Conservation (phyloP, 2,329 filamentous ascomycete genomes). For the Aspergillus sp. region DNA sequence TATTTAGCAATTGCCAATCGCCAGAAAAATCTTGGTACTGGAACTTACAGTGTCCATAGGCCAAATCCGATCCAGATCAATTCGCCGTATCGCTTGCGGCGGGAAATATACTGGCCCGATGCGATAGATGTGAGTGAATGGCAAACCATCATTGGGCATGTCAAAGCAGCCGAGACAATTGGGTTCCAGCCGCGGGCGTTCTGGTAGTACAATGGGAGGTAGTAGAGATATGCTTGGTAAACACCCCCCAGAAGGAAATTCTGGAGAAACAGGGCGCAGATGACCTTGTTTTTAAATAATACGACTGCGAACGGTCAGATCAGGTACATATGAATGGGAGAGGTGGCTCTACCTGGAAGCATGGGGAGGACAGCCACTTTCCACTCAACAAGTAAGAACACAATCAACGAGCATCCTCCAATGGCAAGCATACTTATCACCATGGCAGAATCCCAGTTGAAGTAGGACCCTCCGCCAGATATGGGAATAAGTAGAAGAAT, state of each 20-base stretch:
- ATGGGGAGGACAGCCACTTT: slow-evolving; percentile 58
- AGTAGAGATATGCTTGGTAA: slow-evolving; percentile 62
- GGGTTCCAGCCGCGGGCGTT: slow-evolving; percentile 52
- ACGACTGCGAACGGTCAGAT: slow-evolving; percentile 11
- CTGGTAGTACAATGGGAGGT: slow-evolving; percentile 62
- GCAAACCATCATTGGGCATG: slow-evolving; percentile 50
- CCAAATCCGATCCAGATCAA: slow-evolving; percentile 53
- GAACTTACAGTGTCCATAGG: slow-evolving; percentile 47
- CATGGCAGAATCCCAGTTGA: slow-evolving; percentile 57
- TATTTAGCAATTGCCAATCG: neutral
- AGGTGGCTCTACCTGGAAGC: slow-evolving; percentile 47
- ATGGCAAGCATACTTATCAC: slow-evolving; percentile 60
- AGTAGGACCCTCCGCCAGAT: slow-evolving; percentile 61
- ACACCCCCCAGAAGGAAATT: slow-evolving; percentile 61
- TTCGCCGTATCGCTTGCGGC: slow-evolving; percentile 57
- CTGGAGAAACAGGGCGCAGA: slow-evolving; percentile 57
- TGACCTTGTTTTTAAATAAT: slow-evolving; percentile 57
- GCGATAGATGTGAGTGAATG: slow-evolving; percentile 41
- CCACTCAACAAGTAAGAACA: slow-evolving; percentile 58
- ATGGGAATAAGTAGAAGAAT: slow-evolving; percentile 65
- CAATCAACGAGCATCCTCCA: slow-evolving; percentile 46
- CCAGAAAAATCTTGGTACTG: neutral
- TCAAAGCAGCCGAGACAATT: slow-evolving; percentile 52
- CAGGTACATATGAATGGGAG: neutral
- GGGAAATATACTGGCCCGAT: slow-evolving; percentile 60